Conservation (phyloP, 495 filamentous ascomycete species). For the Neurospora discreta region DNA sequence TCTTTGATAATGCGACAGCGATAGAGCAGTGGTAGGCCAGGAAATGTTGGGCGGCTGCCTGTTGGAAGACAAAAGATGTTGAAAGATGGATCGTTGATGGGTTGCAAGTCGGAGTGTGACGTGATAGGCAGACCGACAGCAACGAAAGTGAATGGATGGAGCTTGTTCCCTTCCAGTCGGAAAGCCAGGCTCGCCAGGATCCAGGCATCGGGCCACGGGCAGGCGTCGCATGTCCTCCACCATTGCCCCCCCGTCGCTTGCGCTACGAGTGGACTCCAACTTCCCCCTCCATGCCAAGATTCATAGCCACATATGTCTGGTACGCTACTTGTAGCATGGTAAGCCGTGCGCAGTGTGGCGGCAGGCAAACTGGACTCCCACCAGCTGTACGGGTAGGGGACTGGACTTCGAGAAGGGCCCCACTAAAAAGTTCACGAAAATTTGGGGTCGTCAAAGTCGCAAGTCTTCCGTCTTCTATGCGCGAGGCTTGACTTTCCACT, state of each 20-base stretch:
- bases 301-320: neutral
- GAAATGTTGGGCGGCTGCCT: neutral
- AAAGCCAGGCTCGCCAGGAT: conserved; percentile 6
- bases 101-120: conserved; percentile 11
- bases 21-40: neutral
- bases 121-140: conserved; percentile 18
- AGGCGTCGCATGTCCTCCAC: conserved; percentile 4
- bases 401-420: conserved; percentile 1
- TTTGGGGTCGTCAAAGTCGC: neutral
- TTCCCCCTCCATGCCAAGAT: neutral
- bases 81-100: neutral
- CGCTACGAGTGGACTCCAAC: conserved; percentile 1
- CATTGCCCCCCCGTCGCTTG: neutral
- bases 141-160: neutral
- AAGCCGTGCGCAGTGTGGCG: neutral
- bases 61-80: neutral
- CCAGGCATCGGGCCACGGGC: neutral
- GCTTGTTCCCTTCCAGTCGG: neutral
- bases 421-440: conserved; percentile 14
- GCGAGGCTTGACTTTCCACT: neutral
- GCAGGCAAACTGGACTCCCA: neutral
- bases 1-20: neutral
- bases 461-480: neutral
- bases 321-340: too few species aligned
- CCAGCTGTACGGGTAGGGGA: neutral